Evolutionary conservation across 192 early-diverging fungal species (phyloP).

Genomic region (Linnemannia zychae): DNA sequence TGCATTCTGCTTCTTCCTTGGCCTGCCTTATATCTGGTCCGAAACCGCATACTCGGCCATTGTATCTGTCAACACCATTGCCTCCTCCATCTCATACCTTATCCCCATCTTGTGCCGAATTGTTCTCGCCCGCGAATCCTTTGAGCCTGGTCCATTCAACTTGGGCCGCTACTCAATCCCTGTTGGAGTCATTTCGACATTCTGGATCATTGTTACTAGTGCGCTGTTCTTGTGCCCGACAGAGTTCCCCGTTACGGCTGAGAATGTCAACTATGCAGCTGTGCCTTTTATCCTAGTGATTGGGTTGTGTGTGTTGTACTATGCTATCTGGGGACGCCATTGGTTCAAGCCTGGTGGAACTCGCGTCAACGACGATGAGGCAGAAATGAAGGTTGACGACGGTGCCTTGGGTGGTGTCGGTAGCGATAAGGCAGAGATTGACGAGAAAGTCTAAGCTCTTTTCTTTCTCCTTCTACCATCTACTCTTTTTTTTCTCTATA

Average conservation of each 20-base stretch:
- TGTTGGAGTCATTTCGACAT: slow-evolving; percentile 50
- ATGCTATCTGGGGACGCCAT: slow-evolving; percentile 64
- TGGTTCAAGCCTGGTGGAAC: slow-evolving; percentile 65
- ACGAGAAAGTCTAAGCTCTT: background rate
- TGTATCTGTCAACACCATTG: slow-evolving; percentile 70
- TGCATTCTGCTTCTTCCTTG: slow-evolving; percentile 62
- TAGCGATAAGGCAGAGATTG: background rate
- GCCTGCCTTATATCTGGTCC: slow-evolving; percentile 63
- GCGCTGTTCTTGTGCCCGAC: slow-evolving; percentile 62
- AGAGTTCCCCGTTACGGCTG: slow-evolving; percentile 55
- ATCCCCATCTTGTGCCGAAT: slow-evolving; percentile 65
- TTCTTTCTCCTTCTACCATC: background rate
- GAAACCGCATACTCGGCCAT: slow-evolving; percentile 64
- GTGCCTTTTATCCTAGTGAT: slow-evolving; percentile 63
- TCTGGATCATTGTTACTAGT: slow-evolving; percentile 60
- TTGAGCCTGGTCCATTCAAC: slow-evolving; percentile 62
- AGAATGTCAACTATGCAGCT: slow-evolving; percentile 64
- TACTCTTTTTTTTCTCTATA: too few species aligned
- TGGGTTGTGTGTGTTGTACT: slow-evolving; percentile 59
- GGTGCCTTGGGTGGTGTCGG: background rate
- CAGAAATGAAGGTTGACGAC: background rate
- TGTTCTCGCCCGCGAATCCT: slow-evolving; percentile 57
- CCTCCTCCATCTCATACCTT: slow-evolving; percentile 62
- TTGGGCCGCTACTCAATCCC: slow-evolving; percentile 59
- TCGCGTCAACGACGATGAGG: background rate